Base-by-base conservation (phyloP, 2,329 filamentous ascomycete species). In the Trichoderma arundinaceum region DNA sequence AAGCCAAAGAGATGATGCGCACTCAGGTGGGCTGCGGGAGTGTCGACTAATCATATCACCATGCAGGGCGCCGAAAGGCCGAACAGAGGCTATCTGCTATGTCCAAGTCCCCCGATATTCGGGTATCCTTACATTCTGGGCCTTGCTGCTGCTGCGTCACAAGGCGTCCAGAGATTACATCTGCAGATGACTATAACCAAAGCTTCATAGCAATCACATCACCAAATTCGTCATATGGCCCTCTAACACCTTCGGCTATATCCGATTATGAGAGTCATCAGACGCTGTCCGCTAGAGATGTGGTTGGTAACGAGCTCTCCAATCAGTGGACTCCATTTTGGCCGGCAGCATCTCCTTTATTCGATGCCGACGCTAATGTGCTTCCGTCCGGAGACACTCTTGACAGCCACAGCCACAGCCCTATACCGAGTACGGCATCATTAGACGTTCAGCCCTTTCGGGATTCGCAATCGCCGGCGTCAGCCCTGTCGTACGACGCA, bases 11-110 rank as follows among this genome's bases (percentile, higher is more conserved):
- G 7, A 15, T 35, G n/a, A 13, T n/a, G 12, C 1, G 9, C 1
- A 28, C 15, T 6, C 15, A 13, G 3, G 48, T 7, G 28, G 22
- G 22, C 13, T 19, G 7, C 17, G 19, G 28, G 48, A 43, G 41
- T n/a, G n/a, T 22, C 22, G 8, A 9, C 49, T 35, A 4, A 46
- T 12, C 9, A 7, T 28, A 32, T 10, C 8, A 12, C 19, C 9
- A 41, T 57, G 5, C n/a, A 65, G 59, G 59, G 17, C 59, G 59
- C 17, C 38, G 62, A 41, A 65, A 65, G 39, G 62, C 62, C n/a
- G 62, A 65, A n/a, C 38, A 65, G 38, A 65, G 38, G 22, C 54
- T 65, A 35, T 65, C 62, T 35, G 53, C 28, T 15, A 63, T 38
- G 49, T 46, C 49, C n/a, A 44, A 53, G 6, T 62, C 59, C 15